These are phyloP conservation scores for Penicillium oxalicum DNA, from an alignment of 2,329 filamentous ascomycete species.

Conservation along the genomic window DNA sequence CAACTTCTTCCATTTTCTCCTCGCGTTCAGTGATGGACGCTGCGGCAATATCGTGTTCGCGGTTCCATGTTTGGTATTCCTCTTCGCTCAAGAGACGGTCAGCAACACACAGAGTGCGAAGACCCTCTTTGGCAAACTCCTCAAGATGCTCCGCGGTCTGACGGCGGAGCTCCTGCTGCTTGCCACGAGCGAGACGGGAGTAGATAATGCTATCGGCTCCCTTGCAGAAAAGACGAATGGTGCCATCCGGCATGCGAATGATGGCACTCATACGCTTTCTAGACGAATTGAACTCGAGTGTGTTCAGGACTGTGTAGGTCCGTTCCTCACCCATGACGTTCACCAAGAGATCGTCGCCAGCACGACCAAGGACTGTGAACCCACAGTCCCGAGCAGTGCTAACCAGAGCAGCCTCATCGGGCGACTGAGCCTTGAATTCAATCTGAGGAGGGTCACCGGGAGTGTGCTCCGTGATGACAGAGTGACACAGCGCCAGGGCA, in stretches of 20 bases:
- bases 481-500: slow-evolving; percentile 89
- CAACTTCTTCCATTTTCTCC: slow-evolving; percentile 83
- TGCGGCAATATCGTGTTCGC: slow-evolving; percentile 80
- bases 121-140: slow-evolving; percentile 90
- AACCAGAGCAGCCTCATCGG: slow-evolving; percentile 91
- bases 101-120: slow-evolving; percentile 91
- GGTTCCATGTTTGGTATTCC: slow-evolving; percentile 79
- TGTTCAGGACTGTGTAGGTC: slow-evolving; percentile 83
- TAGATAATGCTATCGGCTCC: slow-evolving; percentile 97
- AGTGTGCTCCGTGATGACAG: slow-evolving; percentile 82
- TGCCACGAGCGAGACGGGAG: slow-evolving; percentile 74
- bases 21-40: slow-evolving; percentile 79
- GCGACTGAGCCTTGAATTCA: slow-evolving; percentile 93
- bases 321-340: slow-evolving; percentile 83
- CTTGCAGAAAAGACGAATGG: slow-evolving; percentile 91
- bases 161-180: slow-evolving; percentile 76
- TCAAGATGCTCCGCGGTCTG: slow-evolving; percentile 90
- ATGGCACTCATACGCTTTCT: slow-evolving; percentile 98
- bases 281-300: slow-evolving; percentile 93
- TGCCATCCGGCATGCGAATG: slow-evolving; percentile 84
- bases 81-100: slow-evolving; percentile 72
- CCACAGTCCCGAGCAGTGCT: slow-evolving; percentile 92
- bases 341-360: slow-evolving; percentile 72
- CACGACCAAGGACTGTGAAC: slow-evolving; percentile 80
- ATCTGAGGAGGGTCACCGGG: slow-evolving; percentile 89